Percentiles rank a stretch among this genome's conserved stretches.
Conservation (phyloP, 371 early-diverging fungal genomes). For the Rhizopus delemar region DNA sequence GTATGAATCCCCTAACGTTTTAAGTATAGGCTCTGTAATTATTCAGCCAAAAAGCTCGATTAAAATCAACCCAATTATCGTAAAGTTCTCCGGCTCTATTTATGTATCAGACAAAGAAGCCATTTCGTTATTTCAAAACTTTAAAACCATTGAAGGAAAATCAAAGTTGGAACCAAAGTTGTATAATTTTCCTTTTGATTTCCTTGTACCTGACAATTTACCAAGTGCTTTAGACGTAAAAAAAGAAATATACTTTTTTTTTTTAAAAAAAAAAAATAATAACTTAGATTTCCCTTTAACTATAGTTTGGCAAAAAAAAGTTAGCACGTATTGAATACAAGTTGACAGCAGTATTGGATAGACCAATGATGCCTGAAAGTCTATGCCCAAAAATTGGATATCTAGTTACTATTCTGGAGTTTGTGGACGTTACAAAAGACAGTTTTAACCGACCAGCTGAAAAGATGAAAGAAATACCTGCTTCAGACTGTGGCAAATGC, state of each 20-base stretch:
- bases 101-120: constrained; percentile 37
- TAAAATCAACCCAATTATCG: constrained; percentile 36
- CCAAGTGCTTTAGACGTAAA: constrained; percentile 51
- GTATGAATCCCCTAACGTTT: no score
- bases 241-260: not conserved
- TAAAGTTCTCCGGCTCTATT: constrained; percentile 44
- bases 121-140: constrained; percentile 31
- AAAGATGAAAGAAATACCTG: constrained; percentile 23
- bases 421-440: constrained; percentile 36
- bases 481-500: constrained; percentile 18
- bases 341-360: constrained; percentile 42
- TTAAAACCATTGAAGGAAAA: constrained; percentile 28
- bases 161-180: constrained; percentile 37
- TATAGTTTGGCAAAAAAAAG: constrained; percentile 39
- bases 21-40: constrained; percentile 34
- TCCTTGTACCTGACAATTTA: constrained; percentile 41
- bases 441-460: constrained; percentile 31
- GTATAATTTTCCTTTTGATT: constrained; percentile 47
- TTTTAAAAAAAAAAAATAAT: not conserved
- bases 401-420: constrained; percentile 42
- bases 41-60: constrained; percentile 46
- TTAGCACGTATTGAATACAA: constrained; percentile 32
- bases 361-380: constrained; percentile 46
- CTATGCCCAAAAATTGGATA: constrained; percentile 41
- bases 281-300: not conserved